Base-by-base conservation (phyloP, 768 basidiomycete genomes). In the Leccinum broughii region DNA sequence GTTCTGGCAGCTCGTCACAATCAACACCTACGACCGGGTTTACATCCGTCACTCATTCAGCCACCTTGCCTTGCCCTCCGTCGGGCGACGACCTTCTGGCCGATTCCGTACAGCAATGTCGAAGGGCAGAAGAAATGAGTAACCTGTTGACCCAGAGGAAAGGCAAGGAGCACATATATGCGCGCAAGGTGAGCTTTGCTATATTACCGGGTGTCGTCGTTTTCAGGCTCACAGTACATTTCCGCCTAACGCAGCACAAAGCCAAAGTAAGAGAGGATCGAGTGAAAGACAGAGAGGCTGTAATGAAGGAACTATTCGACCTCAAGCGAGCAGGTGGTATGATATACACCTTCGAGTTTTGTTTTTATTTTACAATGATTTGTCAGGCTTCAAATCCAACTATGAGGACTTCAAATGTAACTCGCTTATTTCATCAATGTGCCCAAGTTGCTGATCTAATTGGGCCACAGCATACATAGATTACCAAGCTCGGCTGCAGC, bases 371-470 rank as follows among this genome's bases (percentile, higher is more conserved):
- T 37, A 59, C 41, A 11, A 26, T 53, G n/a, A 7, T 9, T 54
- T 51, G 14, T 41, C 56, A 86, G 86, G 86, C 24, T 88, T 80
- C 69, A 70, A 66, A 34, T 85, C 86, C 22, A 78, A 78, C 66
- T 80, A 78, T n/a, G 67, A 77, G 1, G 79, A 83, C 50, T 87
- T 89, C 72, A 77, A 82, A 72, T 80, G 88, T 85, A 70, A 56
- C 70, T 58, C 13, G 22, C 22, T 52, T 14, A 8, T 39, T 56
- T 60, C 11, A 17, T 57, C 20, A 13, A 37, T 3, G 10, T 15
- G 4, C 14, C 55, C n/a, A 49, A 15, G 51, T 57, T 6, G 24
- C 46, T 73, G 35, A 67, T 22, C 37, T 39, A 2, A 39, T 37
- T 55, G 28, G 55, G 6, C n/a, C 41, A 86, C 41, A 86, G 84